Conservation (phyloP, 108 stramenopile species). For the Nannochloropsis granulata region DNA sequence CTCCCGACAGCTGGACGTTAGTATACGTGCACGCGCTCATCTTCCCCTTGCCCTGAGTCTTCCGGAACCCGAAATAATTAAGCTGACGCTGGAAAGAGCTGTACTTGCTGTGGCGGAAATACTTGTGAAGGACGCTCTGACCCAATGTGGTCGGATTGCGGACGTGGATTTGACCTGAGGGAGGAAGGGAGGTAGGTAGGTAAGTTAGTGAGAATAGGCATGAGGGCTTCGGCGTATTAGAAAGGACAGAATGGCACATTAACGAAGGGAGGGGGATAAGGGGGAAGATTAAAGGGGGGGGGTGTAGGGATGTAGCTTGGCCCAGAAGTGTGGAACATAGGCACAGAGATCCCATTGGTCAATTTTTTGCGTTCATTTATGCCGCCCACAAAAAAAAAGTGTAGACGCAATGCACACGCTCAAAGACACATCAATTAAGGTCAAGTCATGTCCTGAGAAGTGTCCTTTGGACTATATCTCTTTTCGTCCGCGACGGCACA, state of each 20-base stretch:
- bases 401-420: no score
- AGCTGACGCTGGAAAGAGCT: conserved; percentile 45
- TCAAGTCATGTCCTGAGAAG: no score
- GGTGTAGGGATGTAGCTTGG: no score
- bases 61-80: conserved; percentile 44
- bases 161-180: neutral
- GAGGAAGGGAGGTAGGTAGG: neutral
- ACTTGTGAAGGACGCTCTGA: neutral
- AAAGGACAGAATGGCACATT: neutral
- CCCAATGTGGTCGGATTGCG: neutral
- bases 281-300: no score
- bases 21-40: neutral
- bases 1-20: neutral
- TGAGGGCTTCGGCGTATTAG: neutral
- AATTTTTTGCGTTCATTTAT: no score
- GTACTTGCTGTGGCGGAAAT: conserved; percentile 23
- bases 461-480: no score
- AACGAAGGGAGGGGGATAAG: no score
- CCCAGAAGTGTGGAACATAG: no score
- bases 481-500: no score
- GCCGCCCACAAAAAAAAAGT: no score
- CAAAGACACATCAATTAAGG: no score
- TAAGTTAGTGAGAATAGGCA: neutral
- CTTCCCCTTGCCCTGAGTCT: conserved; percentile 1
- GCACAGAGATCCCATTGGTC: no score